These are phyloP conservation scores for Ceratorhiza oryzae-sativae DNA, from an alignment of 1,284 basidiomycete species.

Conservation along the genomic window DNA sequence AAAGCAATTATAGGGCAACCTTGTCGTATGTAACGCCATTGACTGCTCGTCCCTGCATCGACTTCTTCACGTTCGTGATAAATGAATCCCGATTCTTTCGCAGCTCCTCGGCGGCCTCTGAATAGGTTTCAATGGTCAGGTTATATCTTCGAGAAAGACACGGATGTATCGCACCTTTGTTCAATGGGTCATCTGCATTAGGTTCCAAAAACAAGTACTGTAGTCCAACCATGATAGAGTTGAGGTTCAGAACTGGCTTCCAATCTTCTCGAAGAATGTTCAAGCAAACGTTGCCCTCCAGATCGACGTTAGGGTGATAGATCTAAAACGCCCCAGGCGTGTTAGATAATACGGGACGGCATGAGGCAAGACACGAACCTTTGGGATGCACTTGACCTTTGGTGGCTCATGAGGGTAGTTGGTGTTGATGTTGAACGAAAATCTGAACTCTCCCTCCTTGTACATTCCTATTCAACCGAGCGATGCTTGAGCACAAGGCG, in stretches of 20 bases:
- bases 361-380: constrained; percentile 60
- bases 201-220: constrained; percentile 99
- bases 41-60: constrained; percentile 81
- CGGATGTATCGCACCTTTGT: constrained; percentile 78
- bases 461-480: constrained; percentile 83
- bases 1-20: constrained; percentile 53
- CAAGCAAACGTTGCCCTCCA: constrained; percentile 95
- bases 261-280: constrained; percentile 99
- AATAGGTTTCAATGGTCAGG: constrained; percentile 41
- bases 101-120: constrained; percentile 95
- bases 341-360: background rate
- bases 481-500: background rate
- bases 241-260: constrained; percentile 98
- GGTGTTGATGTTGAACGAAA: constrained; percentile 94
- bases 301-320: constrained; percentile 98
- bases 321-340: constrained; percentile 63
- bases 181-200: constrained; percentile 97
- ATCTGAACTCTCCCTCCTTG: constrained; percentile 91
- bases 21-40: constrained; percentile 80
- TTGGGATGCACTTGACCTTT: constrained; percentile 97
- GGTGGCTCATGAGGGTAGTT: constrained; percentile 99
- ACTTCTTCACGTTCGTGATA: constrained; percentile 77
- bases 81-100: constrained; percentile 84
- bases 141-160: background rate
- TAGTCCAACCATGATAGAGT: constrained; percentile 96